These are phyloP conservation scores for Salix purpurea DNA, from an alignment of 345 rosid genomes.

Conservation along the genomic window DNA sequence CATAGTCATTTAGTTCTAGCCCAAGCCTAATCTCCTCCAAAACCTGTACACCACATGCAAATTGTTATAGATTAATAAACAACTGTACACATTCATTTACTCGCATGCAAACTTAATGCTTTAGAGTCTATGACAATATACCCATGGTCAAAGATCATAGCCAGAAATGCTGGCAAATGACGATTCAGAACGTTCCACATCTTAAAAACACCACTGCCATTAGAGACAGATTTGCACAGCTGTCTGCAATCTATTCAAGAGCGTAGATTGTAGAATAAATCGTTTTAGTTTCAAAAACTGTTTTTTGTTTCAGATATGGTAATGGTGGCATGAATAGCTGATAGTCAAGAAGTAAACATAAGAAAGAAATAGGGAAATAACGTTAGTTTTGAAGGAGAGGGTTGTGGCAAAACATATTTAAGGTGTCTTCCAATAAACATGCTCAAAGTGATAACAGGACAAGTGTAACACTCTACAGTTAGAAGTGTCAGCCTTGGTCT, in stretches of 20 bases:
- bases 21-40: constrained; percentile 97
- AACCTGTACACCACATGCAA: constrained; percentile 51
- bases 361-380: neutral
- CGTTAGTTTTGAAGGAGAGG: neutral
- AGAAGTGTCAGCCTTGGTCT: neutral
- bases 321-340: neutral
- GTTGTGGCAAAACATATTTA: neutral
- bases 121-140: neutral
- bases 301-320: neutral
- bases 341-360: neutral
- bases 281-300: neutral
- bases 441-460: neutral
- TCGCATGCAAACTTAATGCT: neutral
- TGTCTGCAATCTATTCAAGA: neutral
- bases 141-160: neutral
- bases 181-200: neutral
- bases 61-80: constrained; percentile 2
- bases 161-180: neutral
- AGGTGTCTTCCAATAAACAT: neutral
- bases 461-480: neutral
- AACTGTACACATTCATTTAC: neutral
- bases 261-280: neutral
- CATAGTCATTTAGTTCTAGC: constrained; percentile 86
- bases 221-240: neutral
- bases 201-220: constrained; percentile 1